These are phyloP conservation scores for Punctularia strigosozonata DNA, from an alignment of 768 basidiomycete species.

Conservation along the genomic window DNA sequence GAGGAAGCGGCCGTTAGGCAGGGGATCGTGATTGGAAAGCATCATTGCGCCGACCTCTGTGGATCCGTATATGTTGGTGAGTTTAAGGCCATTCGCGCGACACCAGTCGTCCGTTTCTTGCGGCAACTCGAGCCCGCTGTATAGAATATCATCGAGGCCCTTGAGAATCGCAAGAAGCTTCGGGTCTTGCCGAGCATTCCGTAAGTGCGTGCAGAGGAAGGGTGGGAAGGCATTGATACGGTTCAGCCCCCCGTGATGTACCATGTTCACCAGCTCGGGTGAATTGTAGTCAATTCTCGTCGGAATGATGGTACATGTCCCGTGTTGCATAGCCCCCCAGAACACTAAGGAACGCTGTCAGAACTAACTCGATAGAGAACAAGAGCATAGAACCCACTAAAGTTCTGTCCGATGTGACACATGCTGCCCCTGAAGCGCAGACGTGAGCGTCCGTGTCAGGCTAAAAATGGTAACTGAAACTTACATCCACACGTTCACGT, in stretches of 20 bases:
- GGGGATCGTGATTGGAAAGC: conserved; percentile 42
- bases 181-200: conserved; percentile 43
- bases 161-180: conserved; percentile 46
- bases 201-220: conserved; percentile 55
- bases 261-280: conserved; percentile 63
- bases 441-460: conserved; percentile 21
- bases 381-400: conserved; percentile 37
- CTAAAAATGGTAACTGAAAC: conserved; percentile 17
- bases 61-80: conserved; percentile 72
- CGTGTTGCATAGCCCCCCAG: conserved; percentile 59
- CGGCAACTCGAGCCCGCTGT: conserved; percentile 51
- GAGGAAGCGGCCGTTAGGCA: conserved; percentile 38
- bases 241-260: conserved; percentile 53
- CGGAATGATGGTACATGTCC: conserved; percentile 62
- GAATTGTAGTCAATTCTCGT: conserved; percentile 53
- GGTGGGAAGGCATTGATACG: conserved; percentile 66
- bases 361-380: conserved; percentile 14
- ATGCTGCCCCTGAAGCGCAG: conserved; percentile 54
- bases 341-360: conserved; percentile 37
- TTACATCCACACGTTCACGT: conserved; percentile 65
- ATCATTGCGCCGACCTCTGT: conserved; percentile 74
- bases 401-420: conserved; percentile 72
- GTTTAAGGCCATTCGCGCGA: conserved; percentile 45
- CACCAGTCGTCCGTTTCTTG: conserved; percentile 67
- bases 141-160: conserved; percentile 50